These are phyloP conservation scores for Ceratocystis lukuohia DNA, from an alignment of 2,329 filamentous ascomycete genomes.

Conservation along the genomic window DNA sequence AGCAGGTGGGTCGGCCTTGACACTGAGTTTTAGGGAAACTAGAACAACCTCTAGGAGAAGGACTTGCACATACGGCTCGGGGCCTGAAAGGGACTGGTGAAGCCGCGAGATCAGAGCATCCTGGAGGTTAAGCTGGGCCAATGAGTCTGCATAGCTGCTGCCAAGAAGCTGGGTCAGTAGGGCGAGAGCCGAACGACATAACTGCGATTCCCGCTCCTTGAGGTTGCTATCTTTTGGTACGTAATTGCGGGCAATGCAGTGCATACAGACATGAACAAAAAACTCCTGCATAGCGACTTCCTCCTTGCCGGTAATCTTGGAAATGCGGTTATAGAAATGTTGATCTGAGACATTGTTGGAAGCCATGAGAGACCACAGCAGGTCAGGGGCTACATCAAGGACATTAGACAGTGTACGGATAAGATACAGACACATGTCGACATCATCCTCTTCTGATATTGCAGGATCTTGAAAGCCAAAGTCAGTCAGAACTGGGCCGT, in stretches of 20 bases:
- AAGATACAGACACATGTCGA: constrained; percentile 67
- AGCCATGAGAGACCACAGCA: constrained; percentile 57
- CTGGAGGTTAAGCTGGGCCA: constrained; percentile 56
- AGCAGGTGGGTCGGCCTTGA: constrained; percentile 26
- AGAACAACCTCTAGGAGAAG: constrained; percentile 67
- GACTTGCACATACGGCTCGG: constrained; percentile 60
- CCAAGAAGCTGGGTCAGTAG: constrained; percentile 57
- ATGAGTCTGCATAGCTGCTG: constrained; percentile 44
- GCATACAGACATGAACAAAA: constrained; percentile 52
- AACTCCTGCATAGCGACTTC: constrained; percentile 53
- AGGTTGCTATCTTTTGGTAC: constrained; percentile 26
- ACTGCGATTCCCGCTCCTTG: constrained; percentile 43
- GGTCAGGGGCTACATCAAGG: constrained; percentile 52
- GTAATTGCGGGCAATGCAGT: constrained; percentile 40
- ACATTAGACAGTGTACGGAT: constrained; percentile 62
- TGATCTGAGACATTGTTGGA: constrained; percentile 43
- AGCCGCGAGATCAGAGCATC: constrained; percentile 56
- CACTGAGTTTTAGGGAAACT: constrained; percentile 54
- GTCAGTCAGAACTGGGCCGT: constrained; percentile 9
- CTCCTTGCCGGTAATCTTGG: constrained; percentile 35
- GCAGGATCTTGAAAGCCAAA: constrained; percentile 11
- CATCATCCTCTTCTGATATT: constrained; percentile 47
- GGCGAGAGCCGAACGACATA: constrained; percentile 58
- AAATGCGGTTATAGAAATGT: constrained; percentile 30
- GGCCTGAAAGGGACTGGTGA: constrained; percentile 42